Base-by-base conservation (phyloP, 2,329 filamentous ascomycete species). In the Fusarium fujikuroi region DNA sequence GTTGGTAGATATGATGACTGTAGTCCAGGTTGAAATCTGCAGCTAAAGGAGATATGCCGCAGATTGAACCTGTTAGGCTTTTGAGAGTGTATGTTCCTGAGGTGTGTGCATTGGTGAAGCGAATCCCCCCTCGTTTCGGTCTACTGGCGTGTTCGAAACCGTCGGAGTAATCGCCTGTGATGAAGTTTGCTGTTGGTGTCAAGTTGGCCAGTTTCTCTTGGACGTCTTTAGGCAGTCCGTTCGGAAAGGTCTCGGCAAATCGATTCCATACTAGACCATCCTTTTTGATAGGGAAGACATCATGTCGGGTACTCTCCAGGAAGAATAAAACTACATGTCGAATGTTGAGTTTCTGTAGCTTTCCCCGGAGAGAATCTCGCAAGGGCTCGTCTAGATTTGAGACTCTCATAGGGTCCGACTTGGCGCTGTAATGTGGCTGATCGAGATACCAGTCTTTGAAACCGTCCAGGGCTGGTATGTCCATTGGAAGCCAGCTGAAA, bases 261-360 rank as follows among this genome's bases (percentile, higher is more conserved):
- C 78, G 79, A 11, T 82, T 75, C 63, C 79, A 82, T 16, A 85
- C 79, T 21, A 82, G 70, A 9, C 81, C 82, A 5, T 79, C 74
- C 57, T 82, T 82, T 30, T 84, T 84, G 40, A 85, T 72, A 0
- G 84, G 84, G 47, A 85, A 86, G 2, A 85, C 79, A 49, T 86
- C 84, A 8, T 81, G 81, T 18, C 84, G 79, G 1, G 83, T 85
- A 50, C 84, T 85, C 61, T 86, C 84, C 14, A 86, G 76, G n/a
- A 84, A 79, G n/a, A 86, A 62, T 16, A 85, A 65, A 23, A 85
- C 74, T 6, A 86, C 77, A 62, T 86, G 83, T 52, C 83, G 83
- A 46, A 86, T 82, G 12, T 79, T 79, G 16, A 84, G 73, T 3
- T 75, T 64, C 16, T 63, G 37, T 6, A 82, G 60, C 42, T 72